phyloP scores from a whole-genome alignment of 2,329 filamentous ascomycete genomes.

The Calonectria montana region DNA sequence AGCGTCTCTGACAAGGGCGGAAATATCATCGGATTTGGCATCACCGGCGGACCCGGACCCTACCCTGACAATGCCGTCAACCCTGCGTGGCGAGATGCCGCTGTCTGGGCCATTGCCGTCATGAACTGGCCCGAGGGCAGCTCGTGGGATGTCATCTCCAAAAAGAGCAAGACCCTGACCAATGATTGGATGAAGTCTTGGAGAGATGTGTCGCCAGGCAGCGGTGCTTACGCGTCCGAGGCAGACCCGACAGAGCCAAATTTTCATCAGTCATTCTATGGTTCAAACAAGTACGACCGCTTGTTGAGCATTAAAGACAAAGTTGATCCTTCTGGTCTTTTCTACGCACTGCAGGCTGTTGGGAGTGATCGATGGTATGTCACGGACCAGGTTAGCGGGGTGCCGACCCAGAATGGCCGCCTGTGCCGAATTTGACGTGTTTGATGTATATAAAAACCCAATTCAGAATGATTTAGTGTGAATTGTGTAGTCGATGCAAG shows the following conservation, averaged over 20 bases:
- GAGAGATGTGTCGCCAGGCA: conserved; percentile 32
- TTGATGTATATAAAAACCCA: background rate
- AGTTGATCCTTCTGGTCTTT: conserved; percentile 33
- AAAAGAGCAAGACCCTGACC: conserved; percentile 33
- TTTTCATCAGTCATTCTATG: conserved; percentile 39
- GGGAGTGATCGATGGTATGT: conserved; percentile 38
- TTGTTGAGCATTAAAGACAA: conserved; percentile 33
- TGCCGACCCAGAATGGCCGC: conserved; percentile 39
- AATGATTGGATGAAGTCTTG: conserved; percentile 43
- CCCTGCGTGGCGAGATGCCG: conserved; percentile 60
- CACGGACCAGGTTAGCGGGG: conserved; percentile 28
- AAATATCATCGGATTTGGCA: conserved; percentile 54
- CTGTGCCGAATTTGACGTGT: conserved; percentile 27
- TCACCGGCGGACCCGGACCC: conserved; percentile 45
- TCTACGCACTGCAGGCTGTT: conserved; percentile 35
- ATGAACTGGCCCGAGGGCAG: conserved; percentile 43
- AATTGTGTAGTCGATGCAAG: no score
- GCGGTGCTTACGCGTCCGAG: conserved; percentile 37
- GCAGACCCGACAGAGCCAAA: conserved; percentile 35
- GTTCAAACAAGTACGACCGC: conserved; percentile 30
- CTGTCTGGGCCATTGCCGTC: conserved; percentile 51
- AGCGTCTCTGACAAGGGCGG: conserved; percentile 54
- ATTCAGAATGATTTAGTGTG: no score
- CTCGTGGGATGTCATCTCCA: conserved; percentile 21
- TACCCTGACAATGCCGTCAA: conserved; percentile 57